Conservation (phyloP, 202 grass and related monocot genomes). For the Schoenoplectus tabernaemontani region DNA sequence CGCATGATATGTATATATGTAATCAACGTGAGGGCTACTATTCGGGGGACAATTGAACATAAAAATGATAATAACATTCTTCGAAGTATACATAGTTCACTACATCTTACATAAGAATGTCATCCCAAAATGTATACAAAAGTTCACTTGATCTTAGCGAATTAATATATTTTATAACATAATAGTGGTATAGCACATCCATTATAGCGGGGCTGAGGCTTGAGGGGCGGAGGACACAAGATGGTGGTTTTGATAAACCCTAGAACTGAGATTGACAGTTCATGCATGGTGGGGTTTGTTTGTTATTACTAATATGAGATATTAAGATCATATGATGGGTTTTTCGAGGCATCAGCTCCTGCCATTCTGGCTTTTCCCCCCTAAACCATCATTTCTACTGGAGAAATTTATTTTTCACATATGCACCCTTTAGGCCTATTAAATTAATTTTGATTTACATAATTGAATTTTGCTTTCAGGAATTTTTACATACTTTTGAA, state of each 20-base stretch:
- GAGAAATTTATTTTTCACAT: neutral
- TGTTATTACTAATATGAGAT: neutral
- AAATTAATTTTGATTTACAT: no score
- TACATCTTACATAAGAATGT: slow-evolving; percentile 21
- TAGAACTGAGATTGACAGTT: slow-evolving; percentile 27
- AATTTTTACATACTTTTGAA: no score
- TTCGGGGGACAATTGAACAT: slow-evolving; percentile 4
- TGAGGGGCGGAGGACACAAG: slow-evolving; percentile 22
- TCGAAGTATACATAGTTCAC: no score
- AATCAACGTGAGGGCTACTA: neutral
- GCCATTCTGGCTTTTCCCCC: slow-evolving; percentile 35
- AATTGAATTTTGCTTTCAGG: no score
- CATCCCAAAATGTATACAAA: neutral
- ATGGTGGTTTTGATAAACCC: slow-evolving; percentile 31
- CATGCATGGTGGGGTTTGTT: slow-evolving; percentile 1
- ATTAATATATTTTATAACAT: neutral
- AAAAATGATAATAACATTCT: slow-evolving; percentile 23
- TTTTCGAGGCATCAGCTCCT: slow-evolving; percentile 51
- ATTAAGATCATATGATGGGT: neutral
- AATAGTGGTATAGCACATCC: neutral
- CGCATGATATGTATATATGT: neutral
- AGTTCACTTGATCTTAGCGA: neutral
- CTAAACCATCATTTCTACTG: no score
- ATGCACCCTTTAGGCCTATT: neutral
- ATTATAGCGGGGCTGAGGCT: neutral